These are phyloP conservation scores for Anaeromyces robustus DNA, from an alignment of 192 early-diverging fungal genomes.

Conservation along the genomic window DNA sequence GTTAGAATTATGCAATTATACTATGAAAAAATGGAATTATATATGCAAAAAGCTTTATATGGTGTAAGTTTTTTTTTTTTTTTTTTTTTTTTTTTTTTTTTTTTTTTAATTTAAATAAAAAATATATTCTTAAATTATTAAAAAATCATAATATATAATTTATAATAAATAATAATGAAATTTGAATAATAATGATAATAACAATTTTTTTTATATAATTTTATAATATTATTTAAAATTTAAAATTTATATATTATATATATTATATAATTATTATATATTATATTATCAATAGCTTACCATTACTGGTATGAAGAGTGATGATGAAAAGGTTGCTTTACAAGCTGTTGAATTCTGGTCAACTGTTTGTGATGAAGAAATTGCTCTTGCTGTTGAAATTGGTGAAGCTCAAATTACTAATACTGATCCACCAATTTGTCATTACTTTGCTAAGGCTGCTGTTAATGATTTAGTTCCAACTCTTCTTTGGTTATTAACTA, in stretches of 20 bases:
- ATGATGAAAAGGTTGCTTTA: conserved; percentile 73
- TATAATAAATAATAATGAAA: too few relatives aligned
- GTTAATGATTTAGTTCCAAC: conserved; percentile 70
- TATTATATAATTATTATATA: not conserved
- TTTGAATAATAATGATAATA: too few relatives aligned
- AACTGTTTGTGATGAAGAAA: conserved; percentile 91
- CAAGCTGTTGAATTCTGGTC: conserved; percentile 99
- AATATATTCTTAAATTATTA: too few relatives aligned
- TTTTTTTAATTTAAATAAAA: too few relatives aligned
- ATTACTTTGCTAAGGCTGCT: conserved; percentile 64
- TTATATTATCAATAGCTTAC: conserved; percentile 35
- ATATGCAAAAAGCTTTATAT: conserved; percentile 93
- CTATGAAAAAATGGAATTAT: conserved; percentile 89
- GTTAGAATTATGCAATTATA: conserved; percentile 94
- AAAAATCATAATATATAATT: too few relatives aligned
- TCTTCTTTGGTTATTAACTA: conserved; percentile 76
- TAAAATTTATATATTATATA: not conserved
- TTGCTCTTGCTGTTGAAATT: conserved; percentile 48
- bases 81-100: too few relatives aligned
- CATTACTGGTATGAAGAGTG: conserved; percentile 77
- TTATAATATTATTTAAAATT: too few relatives aligned
- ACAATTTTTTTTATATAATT: too few relatives aligned
- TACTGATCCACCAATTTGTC: conserved; percentile 6
- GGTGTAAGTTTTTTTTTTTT: conserved; percentile 35
- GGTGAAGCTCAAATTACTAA: conserved; percentile 23